Conservation (phyloP, 169 alveolate species). For the Eimeria falciformis region DNA sequence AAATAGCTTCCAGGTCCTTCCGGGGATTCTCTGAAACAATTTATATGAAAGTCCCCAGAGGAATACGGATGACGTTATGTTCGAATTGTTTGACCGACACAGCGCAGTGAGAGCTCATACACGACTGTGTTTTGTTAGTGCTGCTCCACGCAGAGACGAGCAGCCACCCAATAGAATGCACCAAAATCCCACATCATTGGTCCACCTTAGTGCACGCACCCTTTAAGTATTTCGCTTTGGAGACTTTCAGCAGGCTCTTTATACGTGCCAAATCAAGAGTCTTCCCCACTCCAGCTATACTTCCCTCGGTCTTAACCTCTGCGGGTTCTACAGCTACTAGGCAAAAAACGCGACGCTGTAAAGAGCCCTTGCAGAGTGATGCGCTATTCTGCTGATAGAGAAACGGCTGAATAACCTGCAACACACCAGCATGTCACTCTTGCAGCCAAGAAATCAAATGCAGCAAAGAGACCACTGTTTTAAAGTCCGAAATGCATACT, state of each 20-base stretch:
- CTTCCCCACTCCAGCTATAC: not conserved
- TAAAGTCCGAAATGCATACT: too few relatives aligned
- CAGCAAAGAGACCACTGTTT: too few relatives aligned
- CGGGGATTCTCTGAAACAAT: slow-evolving; percentile 40
- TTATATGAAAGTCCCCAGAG: too few relatives aligned
- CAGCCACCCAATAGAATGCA: too few relatives aligned
- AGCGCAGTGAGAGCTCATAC: too few relatives aligned
- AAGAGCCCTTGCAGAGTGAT: slow-evolving; percentile 52
- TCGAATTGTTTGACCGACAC: too few relatives aligned
- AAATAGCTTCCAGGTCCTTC: slow-evolving; percentile 27
- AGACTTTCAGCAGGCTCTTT: slow-evolving; percentile 21
- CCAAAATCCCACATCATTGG: too few relatives aligned
- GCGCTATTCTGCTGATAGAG: slow-evolving; percentile 70
- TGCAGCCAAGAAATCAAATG: not conserved
- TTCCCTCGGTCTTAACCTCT: not conserved
- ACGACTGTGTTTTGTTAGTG: too few relatives aligned
- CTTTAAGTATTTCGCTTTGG: slow-evolving; percentile 14
- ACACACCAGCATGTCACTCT: not conserved
- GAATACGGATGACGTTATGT: too few relatives aligned
- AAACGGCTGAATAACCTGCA: slow-evolving; percentile 61
- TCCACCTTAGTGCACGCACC: not conserved
- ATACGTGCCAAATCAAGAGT: slow-evolving; percentile 46
- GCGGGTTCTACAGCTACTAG: slow-evolving; percentile 60
- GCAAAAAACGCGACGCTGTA: slow-evolving; percentile 56
- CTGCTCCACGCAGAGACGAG: too few relatives aligned